phyloP scores from a whole-genome alignment of 2,329 filamentous ascomycete genomes.

The Aspergillus pseudoviridinutans region DNA sequence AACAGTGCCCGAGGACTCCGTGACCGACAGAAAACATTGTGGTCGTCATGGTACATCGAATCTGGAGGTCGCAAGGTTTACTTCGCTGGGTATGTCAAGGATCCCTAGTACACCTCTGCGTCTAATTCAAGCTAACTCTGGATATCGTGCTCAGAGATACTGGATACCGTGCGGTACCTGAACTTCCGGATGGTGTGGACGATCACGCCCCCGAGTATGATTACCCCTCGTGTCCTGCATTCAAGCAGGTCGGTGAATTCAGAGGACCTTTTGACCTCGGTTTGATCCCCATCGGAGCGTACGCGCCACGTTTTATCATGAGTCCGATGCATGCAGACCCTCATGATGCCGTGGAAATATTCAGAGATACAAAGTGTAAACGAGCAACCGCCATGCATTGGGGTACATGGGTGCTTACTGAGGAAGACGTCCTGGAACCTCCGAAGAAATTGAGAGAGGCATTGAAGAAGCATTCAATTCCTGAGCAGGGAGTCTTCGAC shows the following conservation, averaged over 20 bases:
- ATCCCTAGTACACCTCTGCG: background rate
- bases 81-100: slow-evolving; percentile 60
- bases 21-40: slow-evolving; percentile 73
- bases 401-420: slow-evolving; percentile 82
- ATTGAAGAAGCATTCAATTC: slow-evolving; percentile 61
- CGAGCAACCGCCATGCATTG: slow-evolving; percentile 85
- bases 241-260: slow-evolving; percentile 73
- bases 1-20: slow-evolving; percentile 64
- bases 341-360: slow-evolving; percentile 84
- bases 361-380: slow-evolving; percentile 73
- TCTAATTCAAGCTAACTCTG: slow-evolving; percentile 1
- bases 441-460: slow-evolving; percentile 69
- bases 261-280: slow-evolving; percentile 87
- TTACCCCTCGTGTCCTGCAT: slow-evolving; percentile 74
- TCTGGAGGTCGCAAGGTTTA: slow-evolving; percentile 75
- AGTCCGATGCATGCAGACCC: slow-evolving; percentile 82
- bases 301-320: slow-evolving; percentile 63
- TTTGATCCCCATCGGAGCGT: slow-evolving; percentile 89
- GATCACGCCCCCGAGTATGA: slow-evolving; percentile 68
- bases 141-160: slow-evolving; percentile 62
- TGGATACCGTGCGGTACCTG: slow-evolving; percentile 76
- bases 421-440: slow-evolving; percentile 81
- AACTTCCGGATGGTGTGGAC: slow-evolving; percentile 58
- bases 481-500: slow-evolving; percentile 72
- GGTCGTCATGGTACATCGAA: slow-evolving; percentile 79